Evolutionary conservation across 176 grass and related monocot species (phyloP).

Genomic region (Paspalum notatum): DNA sequence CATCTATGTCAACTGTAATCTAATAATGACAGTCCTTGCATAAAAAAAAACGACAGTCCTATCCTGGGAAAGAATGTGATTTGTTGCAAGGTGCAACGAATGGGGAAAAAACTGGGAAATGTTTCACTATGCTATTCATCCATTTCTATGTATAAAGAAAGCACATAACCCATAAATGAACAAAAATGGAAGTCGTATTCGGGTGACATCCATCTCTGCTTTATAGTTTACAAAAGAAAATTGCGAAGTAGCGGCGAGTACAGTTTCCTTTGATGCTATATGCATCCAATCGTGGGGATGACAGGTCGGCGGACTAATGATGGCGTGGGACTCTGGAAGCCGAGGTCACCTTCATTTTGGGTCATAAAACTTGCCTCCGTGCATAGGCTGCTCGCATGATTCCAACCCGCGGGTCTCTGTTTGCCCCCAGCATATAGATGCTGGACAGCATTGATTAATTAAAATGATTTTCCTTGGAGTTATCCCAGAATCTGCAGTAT

Average conservation of each 20-base stretch:
- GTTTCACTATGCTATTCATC: background rate
- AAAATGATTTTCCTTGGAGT: background rate
- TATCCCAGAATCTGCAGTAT: background rate
- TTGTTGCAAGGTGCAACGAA: slow-evolving; percentile 26
- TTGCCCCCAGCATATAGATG: background rate
- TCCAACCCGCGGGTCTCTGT: background rate
- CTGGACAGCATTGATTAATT: background rate
- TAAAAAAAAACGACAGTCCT: slow-evolving; percentile 38
- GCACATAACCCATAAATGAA: background rate
- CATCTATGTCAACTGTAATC: slow-evolving; percentile 36
- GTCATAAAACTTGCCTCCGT: slow-evolving; percentile 4
- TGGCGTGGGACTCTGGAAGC: background rate
- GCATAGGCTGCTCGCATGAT: background rate
- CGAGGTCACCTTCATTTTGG: background rate
- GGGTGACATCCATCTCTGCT: background rate
- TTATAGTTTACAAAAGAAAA: slow-evolving; percentile 5
- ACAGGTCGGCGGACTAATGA: background rate
- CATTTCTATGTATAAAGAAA: slow-evolving; percentile 17
- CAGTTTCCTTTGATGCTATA: background rate
- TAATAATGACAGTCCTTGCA: slow-evolving; percentile 24
- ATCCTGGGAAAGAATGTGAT: slow-evolving; percentile 26
- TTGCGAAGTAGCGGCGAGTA: slow-evolving; percentile 9
- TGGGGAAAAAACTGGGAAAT: background rate
- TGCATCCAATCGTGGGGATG: background rate
- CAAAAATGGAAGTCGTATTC: background rate